These are phyloP conservation scores for Herpetospermum pedunculosum DNA, from an alignment of 306 rosid species.

Conservation along the genomic window DNA sequence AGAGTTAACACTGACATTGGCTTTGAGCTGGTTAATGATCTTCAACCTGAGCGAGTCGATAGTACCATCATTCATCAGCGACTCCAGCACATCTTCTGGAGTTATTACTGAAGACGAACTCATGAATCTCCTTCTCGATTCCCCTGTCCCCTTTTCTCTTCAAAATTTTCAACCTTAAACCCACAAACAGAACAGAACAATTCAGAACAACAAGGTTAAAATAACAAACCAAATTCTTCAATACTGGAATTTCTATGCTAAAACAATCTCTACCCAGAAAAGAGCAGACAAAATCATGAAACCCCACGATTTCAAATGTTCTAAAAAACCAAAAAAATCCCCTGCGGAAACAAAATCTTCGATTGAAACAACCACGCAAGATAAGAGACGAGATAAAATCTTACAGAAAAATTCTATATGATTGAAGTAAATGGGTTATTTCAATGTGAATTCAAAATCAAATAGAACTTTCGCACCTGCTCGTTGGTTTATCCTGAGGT, in stretches of 20 bases:
- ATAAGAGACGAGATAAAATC: not conserved
- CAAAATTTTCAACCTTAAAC: not conserved
- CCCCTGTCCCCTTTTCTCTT: not conserved
- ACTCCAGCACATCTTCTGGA: constrained; percentile 81
- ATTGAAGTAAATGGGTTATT: not conserved
- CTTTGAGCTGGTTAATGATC: constrained; percentile 97
- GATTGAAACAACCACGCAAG: not conserved
- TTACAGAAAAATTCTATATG: not conserved
- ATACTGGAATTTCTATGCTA: not conserved
- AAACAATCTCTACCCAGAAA: not conserved
- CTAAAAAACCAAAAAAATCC: not conserved
- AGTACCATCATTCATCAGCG: constrained; percentile 88
- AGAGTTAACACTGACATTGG: constrained; percentile 40
- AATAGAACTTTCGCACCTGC: not conserved
- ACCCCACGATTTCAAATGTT: not conserved
- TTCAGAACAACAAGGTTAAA: not conserved
- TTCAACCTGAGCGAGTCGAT: constrained; percentile 82
- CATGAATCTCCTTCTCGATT: constrained; percentile 20
- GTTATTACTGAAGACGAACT: constrained; percentile 56
- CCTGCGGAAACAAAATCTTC: not conserved
- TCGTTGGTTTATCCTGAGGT: not conserved
- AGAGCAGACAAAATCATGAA: not conserved
- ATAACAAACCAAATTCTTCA: not conserved
- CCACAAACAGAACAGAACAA: not conserved
- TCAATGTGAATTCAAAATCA: not conserved